Evolutionary conservation across 331 rosid species (phyloP), one percentile per base, ranked within the genome.

Genomic region (Cucumis variabilis): DNA sequence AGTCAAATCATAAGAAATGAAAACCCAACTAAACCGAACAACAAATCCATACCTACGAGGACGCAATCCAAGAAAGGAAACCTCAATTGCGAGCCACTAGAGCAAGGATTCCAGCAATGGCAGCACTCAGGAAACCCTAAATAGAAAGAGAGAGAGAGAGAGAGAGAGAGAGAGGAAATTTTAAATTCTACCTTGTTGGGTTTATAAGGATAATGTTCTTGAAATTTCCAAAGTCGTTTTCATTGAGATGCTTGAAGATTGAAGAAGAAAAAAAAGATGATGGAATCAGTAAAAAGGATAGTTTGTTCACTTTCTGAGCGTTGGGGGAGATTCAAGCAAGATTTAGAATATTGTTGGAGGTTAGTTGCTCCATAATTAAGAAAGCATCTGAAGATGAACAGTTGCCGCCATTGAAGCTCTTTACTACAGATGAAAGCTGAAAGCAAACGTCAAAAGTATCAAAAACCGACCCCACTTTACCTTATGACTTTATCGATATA

Each of bases 51-150:
- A 82, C 85, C 85, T 30, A 60, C 53, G 81, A 75, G 53, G 24
- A 27, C 13, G 65, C 63, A 80, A 80, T 80, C 48, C 17, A 55
- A 80, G 25, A 27, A 79, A 53, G 16, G 6, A 80, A 80, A 55
- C 69, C 85, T 81, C 69, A 58, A 81, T 12, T 27, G 41, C 44
- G 19, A 81, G 46, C 71, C 23, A 5, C 51, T 37, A 82, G 30
- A 82, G 85, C 72, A 82, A 71, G 60, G 28, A 55, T 55, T 58
- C 85, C 85, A 81, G 51, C 85, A 28, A 81, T 19, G 50, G 27
- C 25, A 5, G 13, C 25, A 44, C 70, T 60, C 55, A 6, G 72
- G n/a, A 60, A 82, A 60, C 85, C 85, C 85, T 81, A 81, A 53
- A 53, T 25, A 80, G 50, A 19, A 65, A 2, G 37, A 33, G 37